A percentile compares a stretch with the other conserved stretches of the same genome.
phyloP scores from a whole-genome alignment of 2,329 filamentous ascomycete genomes.

The Alternaria sp. region DNA sequence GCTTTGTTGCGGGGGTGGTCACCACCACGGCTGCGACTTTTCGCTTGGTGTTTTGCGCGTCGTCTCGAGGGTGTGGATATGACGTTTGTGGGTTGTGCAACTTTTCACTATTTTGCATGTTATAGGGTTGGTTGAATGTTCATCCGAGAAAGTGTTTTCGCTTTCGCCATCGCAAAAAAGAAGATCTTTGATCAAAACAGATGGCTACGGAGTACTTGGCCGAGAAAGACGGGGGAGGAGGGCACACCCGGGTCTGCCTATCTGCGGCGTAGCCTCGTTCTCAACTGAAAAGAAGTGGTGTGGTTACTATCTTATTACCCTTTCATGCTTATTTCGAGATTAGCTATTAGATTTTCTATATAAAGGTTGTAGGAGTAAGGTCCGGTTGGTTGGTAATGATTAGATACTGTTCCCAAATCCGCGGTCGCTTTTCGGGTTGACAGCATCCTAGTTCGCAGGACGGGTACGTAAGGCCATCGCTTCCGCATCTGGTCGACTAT shows the following conservation, averaged over 20 bases:
- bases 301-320: neutral
- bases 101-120: neutral
- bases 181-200: neutral
- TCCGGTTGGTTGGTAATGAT: constrained; percentile 8
- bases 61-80: neutral
- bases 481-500: neutral
- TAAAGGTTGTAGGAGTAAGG: constrained; percentile 1
- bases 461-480: neutral
- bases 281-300: neutral
- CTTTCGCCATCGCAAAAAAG: neutral
- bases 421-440: neutral
- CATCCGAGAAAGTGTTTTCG: neutral
- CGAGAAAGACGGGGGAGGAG: neutral
- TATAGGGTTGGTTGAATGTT: neutral
- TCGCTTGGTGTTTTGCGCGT: constrained; percentile 7
- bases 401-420: neutral
- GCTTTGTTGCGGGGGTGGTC: constrained; percentile 24
- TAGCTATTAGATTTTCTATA: neutral
- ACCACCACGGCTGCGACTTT: constrained; percentile 4
- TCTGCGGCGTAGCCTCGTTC: neutral
- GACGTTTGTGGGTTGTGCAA: neutral
- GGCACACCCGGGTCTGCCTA: neutral
- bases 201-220: neutral
- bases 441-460: neutral
- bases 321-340: neutral